Conservation (phyloP, 768 basidiomycete genomes). For the Trametes coccinea region DNA sequence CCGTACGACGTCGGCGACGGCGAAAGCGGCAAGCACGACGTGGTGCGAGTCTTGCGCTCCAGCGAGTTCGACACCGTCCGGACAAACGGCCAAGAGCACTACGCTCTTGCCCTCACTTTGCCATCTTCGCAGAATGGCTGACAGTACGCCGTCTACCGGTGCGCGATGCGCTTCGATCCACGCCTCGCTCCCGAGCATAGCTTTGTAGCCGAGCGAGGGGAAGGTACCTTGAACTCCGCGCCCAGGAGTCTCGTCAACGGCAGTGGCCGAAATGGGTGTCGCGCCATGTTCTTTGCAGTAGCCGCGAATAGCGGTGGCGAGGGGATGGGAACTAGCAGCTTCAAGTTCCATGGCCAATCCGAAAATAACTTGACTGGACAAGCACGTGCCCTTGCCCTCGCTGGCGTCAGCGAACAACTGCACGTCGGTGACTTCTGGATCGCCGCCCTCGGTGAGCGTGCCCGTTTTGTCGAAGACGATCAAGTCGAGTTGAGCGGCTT, state of each 20-base stretch:
- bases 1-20: constrained; percentile 65
- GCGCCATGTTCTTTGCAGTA: constrained; percentile 44
- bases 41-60: constrained; percentile 20
- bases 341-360: constrained; percentile 59
- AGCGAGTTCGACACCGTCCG: background rate
- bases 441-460: constrained; percentile 66
- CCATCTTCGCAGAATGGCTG: constrained; percentile 47
- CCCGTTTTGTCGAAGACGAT: constrained; percentile 89
- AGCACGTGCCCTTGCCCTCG: background rate
- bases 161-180: constrained; percentile 57
- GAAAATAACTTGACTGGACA: constrained; percentile 39
- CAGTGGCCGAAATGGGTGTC: constrained; percentile 32
- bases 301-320: constrained; percentile 58
- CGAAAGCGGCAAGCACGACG: constrained; percentile 51
- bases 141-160: constrained; percentile 33
- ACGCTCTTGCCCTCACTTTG: constrained; percentile 73
- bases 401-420: constrained; percentile 25
- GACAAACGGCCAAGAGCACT: constrained; percentile 53
- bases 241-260: constrained; percentile 64
- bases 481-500: constrained; percentile 69
- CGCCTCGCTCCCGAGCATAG: constrained; percentile 69
- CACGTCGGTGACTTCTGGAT: constrained; percentile 61
- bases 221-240: constrained; percentile 61
- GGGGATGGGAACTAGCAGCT: constrained; percentile 60
- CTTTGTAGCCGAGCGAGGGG: constrained; percentile 38